These are phyloP conservation scores for Leucocoprinus birnbaumii DNA, from an alignment of 768 basidiomycete species.

Conservation along the genomic window DNA sequence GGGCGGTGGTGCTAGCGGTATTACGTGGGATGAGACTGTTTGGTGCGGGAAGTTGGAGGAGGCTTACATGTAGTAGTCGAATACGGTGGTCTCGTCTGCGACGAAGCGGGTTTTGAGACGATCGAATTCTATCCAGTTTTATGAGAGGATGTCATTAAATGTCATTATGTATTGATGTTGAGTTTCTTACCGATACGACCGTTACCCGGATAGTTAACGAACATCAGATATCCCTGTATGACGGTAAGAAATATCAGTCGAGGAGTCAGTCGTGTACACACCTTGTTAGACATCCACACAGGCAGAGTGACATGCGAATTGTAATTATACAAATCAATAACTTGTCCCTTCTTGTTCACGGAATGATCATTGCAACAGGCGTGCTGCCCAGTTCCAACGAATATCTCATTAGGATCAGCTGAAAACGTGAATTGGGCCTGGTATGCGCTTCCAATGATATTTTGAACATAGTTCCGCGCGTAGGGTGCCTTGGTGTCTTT, in stretches of 20 bases:
- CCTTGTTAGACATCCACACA: conserved; percentile 36
- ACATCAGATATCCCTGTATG: conserved; percentile 30
- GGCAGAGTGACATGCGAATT: conserved; percentile 34
- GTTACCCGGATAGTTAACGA: conserved; percentile 34
- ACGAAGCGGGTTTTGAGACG: conserved; percentile 28
- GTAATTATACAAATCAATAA: conserved; percentile 33
- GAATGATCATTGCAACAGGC: conserved; percentile 33
- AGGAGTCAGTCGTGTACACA: background rate
- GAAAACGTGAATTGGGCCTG: conserved; percentile 28
- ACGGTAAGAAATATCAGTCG: background rate
- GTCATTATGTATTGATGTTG: background rate
- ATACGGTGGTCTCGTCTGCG: conserved; percentile 27
- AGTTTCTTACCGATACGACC: conserved; percentile 26
- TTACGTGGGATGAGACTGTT: too few relatives aligned
- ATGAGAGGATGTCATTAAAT: conserved; percentile 4
- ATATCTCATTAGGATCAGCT: conserved; percentile 29
- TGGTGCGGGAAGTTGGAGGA: too few relatives aligned
- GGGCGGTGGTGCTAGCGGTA: conserved; percentile 26
- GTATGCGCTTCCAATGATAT: conserved; percentile 28
- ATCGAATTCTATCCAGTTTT: conserved; percentile 23
- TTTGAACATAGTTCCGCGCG: conserved; percentile 28
- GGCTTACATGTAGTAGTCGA: conserved; percentile 33
- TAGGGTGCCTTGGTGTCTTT: conserved; percentile 27
- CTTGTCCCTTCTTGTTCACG: conserved; percentile 36
- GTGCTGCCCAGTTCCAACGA: conserved; percentile 35